These are phyloP conservation scores for Paraconiothyrium brasiliense DNA, from an alignment of 2,329 filamentous ascomycete species.

Conservation along the genomic window DNA sequence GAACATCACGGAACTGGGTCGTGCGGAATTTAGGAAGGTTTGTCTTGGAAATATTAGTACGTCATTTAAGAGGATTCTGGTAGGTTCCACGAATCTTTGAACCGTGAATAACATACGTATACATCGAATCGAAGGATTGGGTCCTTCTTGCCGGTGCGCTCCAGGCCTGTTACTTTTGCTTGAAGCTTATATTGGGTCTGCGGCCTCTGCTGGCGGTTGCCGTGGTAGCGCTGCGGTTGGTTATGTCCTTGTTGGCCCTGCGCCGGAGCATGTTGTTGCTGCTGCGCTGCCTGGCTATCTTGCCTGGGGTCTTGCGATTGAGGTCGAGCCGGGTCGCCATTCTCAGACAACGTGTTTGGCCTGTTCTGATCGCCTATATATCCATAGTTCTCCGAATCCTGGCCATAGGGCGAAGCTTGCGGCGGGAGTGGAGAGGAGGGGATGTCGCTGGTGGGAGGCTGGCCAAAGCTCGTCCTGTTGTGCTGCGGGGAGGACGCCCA, in stretches of 20 bases:
- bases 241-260: conserved; percentile 52
- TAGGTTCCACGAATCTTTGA: too few species aligned
- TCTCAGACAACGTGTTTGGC: conserved; percentile 39
- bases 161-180: conserved; percentile 92
- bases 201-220: conserved; percentile 53
- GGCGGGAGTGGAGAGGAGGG: conserved; percentile 52
- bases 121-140: conserved; percentile 95
- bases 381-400: conserved; percentile 45
- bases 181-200: conserved; percentile 84
- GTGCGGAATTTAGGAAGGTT: conserved; percentile 98
- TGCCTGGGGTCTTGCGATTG: conserved; percentile 49
- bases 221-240: conserved; percentile 58
- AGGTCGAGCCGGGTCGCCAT: conserved; percentile 51
- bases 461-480: conserved; percentile 59
- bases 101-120: conserved; percentile 71
- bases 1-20: conserved; percentile 97
- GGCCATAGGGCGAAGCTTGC: conserved; percentile 51
- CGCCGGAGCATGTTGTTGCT: conserved; percentile 43
- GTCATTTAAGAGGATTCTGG: too few species aligned
- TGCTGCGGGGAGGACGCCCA: conserved; percentile 70
- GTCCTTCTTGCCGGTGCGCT: conserved; percentile 94
- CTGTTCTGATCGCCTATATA: conserved; percentile 45
- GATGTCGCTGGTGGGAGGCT: conserved; percentile 54
- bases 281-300: conserved; percentile 42
- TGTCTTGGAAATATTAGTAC: conserved; percentile 69